Conservation (phyloP, 2,329 filamentous ascomycete genomes). For the Penicillium sp. region DNA sequence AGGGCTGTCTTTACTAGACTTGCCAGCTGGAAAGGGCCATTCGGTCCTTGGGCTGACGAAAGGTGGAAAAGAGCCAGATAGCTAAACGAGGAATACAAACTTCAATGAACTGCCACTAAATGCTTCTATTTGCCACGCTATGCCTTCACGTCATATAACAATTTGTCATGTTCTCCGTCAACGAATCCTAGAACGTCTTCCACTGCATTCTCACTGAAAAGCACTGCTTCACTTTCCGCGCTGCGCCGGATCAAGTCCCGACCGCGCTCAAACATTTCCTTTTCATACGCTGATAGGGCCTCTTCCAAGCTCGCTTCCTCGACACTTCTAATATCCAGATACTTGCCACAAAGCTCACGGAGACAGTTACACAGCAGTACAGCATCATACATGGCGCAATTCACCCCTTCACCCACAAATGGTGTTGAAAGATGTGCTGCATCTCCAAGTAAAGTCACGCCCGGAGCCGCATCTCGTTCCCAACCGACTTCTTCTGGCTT, state of each 20-base stretch:
- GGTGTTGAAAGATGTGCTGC: slow-evolving; percentile 18
- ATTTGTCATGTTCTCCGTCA: not conserved
- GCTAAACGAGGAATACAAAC: not conserved
- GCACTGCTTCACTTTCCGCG: not conserved
- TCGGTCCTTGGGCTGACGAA: not conserved
- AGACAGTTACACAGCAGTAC: not conserved
- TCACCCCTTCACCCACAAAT: slow-evolving; percentile 22
- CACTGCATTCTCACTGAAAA: slow-evolving; percentile 1
- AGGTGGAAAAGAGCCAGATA: not conserved
- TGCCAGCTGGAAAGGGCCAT: no score
- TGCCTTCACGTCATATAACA: not conserved
- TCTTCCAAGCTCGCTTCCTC: not conserved
- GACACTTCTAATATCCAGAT: not conserved
- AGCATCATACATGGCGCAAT: slow-evolving; percentile 10
- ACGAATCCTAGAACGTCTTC: not conserved
- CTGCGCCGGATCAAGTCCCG: slow-evolving; percentile 4
- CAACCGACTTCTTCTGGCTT: slow-evolving; percentile 2
- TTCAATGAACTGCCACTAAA: not conserved
- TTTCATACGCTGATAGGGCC: slow-evolving; percentile 4
- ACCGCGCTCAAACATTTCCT: slow-evolving; percentile 8
- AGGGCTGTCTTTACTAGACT: no score
- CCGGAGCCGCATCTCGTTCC: not conserved
- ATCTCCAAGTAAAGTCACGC: slow-evolving; percentile 36
- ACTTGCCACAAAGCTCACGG: not conserved
- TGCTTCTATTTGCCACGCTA: not conserved